These are phyloP conservation scores for Neofusicoccum kwambonambiense DNA, from an alignment of 2,329 filamentous ascomycete species.

Conservation along the genomic window DNA sequence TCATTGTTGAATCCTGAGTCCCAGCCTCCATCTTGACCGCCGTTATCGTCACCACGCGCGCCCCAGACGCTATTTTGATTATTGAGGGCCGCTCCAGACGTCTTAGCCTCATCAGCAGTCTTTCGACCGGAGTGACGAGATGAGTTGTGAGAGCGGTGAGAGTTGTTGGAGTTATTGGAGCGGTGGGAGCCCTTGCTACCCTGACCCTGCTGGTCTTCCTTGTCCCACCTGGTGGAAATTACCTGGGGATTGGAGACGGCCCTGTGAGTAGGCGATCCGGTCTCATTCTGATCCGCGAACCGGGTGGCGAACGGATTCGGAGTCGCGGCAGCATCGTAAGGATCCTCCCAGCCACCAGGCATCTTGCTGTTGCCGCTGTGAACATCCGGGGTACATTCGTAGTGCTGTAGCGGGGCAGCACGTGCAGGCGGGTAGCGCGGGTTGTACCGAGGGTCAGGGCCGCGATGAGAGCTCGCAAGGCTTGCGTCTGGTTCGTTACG, in stretches of 20 bases:
- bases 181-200: neutral
- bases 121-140: neutral
- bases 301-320: neutral
- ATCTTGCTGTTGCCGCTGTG: neutral
- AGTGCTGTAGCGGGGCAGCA: neutral
- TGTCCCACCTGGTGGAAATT: neutral
- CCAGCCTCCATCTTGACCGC: neutral
- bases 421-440: neutral
- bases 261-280: no score
- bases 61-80: neutral
- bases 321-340: neutral
- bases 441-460: neutral
- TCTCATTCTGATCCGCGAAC: neutral
- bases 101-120: neutral
- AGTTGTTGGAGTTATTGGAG: neutral
- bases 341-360: neutral
- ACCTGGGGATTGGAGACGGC: neutral
- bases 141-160: neutral
- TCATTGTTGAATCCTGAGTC: neutral
- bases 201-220: neutral
- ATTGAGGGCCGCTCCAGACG: neutral
- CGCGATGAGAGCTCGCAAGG: neutral
- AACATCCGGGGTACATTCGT: no score
- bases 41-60: neutral
- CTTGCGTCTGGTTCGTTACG: neutral